phyloP scores from a whole-genome alignment of 2,329 filamentous ascomycete genomes.

The Fusarium algeriense region DNA sequence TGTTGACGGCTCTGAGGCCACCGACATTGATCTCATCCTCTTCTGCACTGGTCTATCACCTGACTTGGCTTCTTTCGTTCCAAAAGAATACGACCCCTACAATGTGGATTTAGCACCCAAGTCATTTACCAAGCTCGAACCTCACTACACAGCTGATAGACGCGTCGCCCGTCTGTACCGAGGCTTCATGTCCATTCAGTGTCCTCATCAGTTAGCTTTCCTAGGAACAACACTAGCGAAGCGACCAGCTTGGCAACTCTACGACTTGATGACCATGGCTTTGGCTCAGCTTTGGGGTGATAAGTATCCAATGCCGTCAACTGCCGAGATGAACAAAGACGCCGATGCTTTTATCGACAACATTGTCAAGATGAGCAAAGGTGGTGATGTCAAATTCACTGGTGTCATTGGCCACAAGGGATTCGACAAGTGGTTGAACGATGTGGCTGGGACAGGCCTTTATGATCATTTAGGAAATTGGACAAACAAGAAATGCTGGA shows the following conservation, averaged over 20 bases:
- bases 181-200: neutral
- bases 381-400: neutral
- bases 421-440: neutral
- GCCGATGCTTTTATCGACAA: neutral
- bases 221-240: neutral
- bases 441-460: neutral
- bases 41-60: neutral
- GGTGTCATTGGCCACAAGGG: neutral
- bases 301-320: neutral
- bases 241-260: constrained; percentile 1
- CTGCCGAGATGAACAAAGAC: neutral
- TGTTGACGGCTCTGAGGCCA: neutral
- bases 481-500: neutral
- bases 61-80: neutral
- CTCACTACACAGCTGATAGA: neutral
- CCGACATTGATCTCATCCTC: neutral
- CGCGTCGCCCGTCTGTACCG: neutral
- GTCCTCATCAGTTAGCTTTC: neutral
- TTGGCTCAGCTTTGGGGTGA: neutral
- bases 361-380: neutral
- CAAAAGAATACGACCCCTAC: neutral
- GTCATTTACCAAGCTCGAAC: neutral
- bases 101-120: neutral
- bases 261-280: constrained; percentile 8
- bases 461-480: neutral